Conservation (phyloP, 2,329 filamentous ascomycete species). For the Penicillium paneum region DNA sequence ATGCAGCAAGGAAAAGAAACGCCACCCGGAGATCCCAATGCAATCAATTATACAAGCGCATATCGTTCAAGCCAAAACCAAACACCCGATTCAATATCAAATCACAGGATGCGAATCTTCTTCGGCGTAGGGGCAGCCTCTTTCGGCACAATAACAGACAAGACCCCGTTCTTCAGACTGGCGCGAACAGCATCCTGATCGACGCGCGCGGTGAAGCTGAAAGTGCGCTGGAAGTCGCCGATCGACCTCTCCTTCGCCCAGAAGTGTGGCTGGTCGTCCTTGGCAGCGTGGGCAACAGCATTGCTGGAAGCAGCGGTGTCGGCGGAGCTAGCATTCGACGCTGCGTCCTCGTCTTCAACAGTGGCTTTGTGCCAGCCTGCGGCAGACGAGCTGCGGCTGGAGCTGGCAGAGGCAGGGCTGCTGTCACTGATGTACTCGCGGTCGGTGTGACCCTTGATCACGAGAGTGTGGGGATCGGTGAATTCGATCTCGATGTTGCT, state of each 20-base stretch:
- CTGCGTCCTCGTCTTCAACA: conserved; percentile 46
- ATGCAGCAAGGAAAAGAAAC: not conserved
- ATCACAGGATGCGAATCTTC: conserved; percentile 55
- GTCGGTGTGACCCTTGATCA: conserved; percentile 42
- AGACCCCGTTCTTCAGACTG: conserved; percentile 57
- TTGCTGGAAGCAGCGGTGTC: conserved; percentile 10
- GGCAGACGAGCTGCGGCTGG: conserved; percentile 21
- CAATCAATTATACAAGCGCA: not conserved
- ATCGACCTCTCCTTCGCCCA: conserved; percentile 58
- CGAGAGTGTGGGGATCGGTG: conserved; percentile 44
- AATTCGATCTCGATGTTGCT: conserved; percentile 48
- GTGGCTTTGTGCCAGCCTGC: conserved; percentile 44
- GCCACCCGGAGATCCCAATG: conserved; percentile 1
- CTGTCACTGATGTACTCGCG: conserved; percentile 28
- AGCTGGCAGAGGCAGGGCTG: conserved; percentile 1
- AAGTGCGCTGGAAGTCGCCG: conserved; percentile 56
- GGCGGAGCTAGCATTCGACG: conserved; percentile 2
- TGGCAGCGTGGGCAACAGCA: conserved; percentile 10
- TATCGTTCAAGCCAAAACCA: not conserved
- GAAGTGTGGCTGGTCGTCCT: conserved; percentile 41
- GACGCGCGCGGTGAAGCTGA: conserved; percentile 55
- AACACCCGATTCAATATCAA: not conserved
- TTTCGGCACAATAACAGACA: conserved; percentile 57
- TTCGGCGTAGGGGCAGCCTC: conserved; percentile 47
- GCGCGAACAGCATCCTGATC: conserved; percentile 59